Conservation (phyloP, 2,329 filamentous ascomycete genomes). For the Mariannaea elegans region DNA sequence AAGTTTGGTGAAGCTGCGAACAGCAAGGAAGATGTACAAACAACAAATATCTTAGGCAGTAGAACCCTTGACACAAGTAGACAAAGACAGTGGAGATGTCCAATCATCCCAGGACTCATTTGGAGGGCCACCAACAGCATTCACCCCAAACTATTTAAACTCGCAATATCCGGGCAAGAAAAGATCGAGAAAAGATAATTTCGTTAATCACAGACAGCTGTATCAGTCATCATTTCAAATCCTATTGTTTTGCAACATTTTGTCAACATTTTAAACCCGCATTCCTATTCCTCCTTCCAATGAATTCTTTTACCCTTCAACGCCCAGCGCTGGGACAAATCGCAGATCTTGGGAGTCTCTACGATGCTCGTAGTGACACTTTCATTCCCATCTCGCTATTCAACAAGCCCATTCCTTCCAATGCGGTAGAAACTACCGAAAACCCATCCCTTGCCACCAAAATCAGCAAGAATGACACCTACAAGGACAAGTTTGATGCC, state of each 20-base stretch:
- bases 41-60: neutral
- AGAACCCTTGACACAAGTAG: too few relatives aligned
- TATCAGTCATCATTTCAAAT: too few relatives aligned
- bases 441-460: neutral
- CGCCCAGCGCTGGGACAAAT: conserved; percentile 2
- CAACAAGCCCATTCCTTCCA: neutral
- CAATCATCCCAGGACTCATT: too few relatives aligned
- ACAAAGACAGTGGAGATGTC: too few relatives aligned
- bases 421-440: neutral
- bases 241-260: neutral
- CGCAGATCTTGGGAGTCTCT: neutral
- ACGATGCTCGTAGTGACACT: neutral
- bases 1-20: neutral
- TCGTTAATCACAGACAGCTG: neutral
- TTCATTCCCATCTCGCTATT: conserved; percentile 1
- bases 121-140: too few relatives aligned
- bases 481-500: neutral
- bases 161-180: too few relatives aligned
- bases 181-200: too few relatives aligned
- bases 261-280: too few relatives aligned
- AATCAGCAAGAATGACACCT: neutral
- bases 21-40: neutral
- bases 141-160: too few relatives aligned
- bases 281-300: too few relatives aligned
- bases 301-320: neutral